phyloP scores from a whole-genome alignment of 352 stramenopile genomes.

The Phytophthora cryptogea region DNA sequence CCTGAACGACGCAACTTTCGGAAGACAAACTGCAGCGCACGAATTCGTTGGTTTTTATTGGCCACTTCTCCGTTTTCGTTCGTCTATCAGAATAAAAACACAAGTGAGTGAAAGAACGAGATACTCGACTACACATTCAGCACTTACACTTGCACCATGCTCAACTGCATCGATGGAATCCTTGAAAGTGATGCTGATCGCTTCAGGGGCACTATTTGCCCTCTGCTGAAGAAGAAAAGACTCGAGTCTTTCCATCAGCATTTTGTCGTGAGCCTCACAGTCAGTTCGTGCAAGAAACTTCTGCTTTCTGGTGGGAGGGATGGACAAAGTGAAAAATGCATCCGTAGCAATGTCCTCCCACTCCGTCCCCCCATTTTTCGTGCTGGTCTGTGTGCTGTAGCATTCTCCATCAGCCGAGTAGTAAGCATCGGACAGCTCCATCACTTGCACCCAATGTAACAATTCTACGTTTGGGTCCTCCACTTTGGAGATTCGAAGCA shows the following conservation, averaged over 20 bases:
- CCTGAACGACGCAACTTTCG: constrained; percentile 44
- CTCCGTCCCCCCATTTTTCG: constrained; percentile 1
- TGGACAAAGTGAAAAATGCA: constrained; percentile 50
- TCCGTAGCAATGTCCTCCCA: constrained; percentile 50
- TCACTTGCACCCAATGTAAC: constrained; percentile 66
- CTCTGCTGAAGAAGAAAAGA: constrained; percentile 38
- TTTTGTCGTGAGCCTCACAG: constrained; percentile 27
- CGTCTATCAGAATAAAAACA: constrained; percentile 3
- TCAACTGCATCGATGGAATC: constrained; percentile 21
- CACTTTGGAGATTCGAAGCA: constrained; percentile 52
- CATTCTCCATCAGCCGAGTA: constrained; percentile 36
- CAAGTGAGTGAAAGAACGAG: background rate
- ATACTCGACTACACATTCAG: background rate
- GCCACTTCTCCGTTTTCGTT: constrained; percentile 2
- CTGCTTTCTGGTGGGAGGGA: constrained; percentile 30
- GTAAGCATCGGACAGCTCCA: constrained; percentile 45
- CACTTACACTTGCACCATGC: constrained; percentile 12
- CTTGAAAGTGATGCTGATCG: constrained; percentile 26
- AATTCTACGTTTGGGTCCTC: constrained; percentile 78
- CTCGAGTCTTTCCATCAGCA: constrained; percentile 46
- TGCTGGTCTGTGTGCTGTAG: background rate
- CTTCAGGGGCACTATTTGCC: constrained; percentile 2
- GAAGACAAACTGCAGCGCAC: constrained; percentile 50
- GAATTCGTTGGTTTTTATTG: constrained; percentile 25
- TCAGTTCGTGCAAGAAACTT: constrained; percentile 32